These are phyloP conservation scores for Hirschioporus abietinus DNA, from an alignment of 768 basidiomycete genomes.

Conservation along the genomic window DNA sequence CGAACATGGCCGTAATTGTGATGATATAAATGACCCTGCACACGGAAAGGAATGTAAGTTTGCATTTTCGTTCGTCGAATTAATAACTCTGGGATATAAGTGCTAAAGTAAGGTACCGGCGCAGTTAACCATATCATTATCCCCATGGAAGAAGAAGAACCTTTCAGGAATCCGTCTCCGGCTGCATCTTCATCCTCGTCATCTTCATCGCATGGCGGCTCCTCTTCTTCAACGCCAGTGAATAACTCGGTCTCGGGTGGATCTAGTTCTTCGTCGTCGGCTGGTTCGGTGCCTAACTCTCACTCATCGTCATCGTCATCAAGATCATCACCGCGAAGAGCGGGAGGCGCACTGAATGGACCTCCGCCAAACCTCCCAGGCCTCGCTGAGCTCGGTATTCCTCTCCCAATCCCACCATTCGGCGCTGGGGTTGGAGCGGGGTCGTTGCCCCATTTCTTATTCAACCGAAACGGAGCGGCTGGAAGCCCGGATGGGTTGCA, in stretches of 20 bases:
- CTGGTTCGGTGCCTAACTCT: neutral
- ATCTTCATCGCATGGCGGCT: neutral
- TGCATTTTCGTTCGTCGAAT: constrained; percentile 6
- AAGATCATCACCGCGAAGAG: neutral
- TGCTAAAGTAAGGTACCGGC: constrained; percentile 2
- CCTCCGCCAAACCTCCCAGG: neutral
- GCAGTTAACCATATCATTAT: constrained; percentile 37
- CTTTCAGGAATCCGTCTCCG: neutral
- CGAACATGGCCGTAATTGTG: constrained; percentile 53
- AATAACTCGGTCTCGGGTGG: neutral
- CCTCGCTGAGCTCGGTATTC: neutral
- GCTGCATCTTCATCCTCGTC: neutral
- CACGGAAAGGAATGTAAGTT: constrained; percentile 75
- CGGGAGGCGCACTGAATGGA: neutral
- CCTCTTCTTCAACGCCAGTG: neutral
- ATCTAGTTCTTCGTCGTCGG: neutral
- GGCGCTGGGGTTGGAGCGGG: too few relatives aligned
- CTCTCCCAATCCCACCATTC: neutral
- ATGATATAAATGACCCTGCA: constrained; percentile 58
- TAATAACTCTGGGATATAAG: constrained; percentile 7
- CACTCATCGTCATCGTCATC: neutral
- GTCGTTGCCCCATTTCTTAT: neutral
- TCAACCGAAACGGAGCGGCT: neutral
- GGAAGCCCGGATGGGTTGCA: neutral
- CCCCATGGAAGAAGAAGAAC: neutral